These are phyloP conservation scores for Bisporella sp. DNA, from an alignment of 2,329 filamentous ascomycete genomes.

Conservation along the genomic window DNA sequence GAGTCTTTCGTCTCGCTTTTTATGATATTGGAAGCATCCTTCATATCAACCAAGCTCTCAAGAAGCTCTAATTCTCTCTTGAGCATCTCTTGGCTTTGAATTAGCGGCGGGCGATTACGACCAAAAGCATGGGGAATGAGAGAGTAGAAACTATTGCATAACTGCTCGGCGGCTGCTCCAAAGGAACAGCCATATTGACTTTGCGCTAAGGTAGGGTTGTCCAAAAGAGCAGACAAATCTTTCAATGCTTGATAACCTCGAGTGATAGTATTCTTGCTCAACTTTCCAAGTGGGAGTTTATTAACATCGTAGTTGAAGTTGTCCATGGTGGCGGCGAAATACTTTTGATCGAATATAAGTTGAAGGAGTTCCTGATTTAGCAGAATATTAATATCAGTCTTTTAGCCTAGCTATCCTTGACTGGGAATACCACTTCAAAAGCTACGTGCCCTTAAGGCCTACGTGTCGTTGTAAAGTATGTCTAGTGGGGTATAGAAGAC, in stretches of 20 bases:
- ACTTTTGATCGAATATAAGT: conserved; percentile 75
- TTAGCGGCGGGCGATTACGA: conserved; percentile 63
- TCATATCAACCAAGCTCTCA: conserved; percentile 79
- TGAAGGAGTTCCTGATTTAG: conserved; percentile 51
- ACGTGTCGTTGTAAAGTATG: too few species aligned
- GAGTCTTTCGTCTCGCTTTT: conserved; percentile 49
- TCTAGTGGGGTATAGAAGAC: too few species aligned
- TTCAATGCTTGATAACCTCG: conserved; percentile 73
- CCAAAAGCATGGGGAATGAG: conserved; percentile 79
- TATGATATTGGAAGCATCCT: conserved; percentile 71
- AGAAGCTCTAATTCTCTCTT: conserved; percentile 75
- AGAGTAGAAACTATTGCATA: conserved; percentile 76
- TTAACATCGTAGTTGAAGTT: conserved; percentile 64
- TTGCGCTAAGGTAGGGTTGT: conserved; percentile 40
- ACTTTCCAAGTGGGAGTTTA: conserved; percentile 77
- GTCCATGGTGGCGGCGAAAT: conserved; percentile 61
- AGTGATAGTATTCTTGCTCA: conserved; percentile 71
- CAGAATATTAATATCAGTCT: too few species aligned
- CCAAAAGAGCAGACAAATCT: conserved; percentile 61
- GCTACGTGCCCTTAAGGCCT: too few species aligned
- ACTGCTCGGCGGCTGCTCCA: conserved; percentile 42
- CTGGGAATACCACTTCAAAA: too few species aligned
- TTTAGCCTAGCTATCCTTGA: too few species aligned
- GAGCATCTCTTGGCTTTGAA: conserved; percentile 47
- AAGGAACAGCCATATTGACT: conserved; percentile 35